These are phyloP conservation scores for Microsporum audouinii DNA, from an alignment of 2,329 filamentous ascomycete genomes.

Conservation along the genomic window DNA sequence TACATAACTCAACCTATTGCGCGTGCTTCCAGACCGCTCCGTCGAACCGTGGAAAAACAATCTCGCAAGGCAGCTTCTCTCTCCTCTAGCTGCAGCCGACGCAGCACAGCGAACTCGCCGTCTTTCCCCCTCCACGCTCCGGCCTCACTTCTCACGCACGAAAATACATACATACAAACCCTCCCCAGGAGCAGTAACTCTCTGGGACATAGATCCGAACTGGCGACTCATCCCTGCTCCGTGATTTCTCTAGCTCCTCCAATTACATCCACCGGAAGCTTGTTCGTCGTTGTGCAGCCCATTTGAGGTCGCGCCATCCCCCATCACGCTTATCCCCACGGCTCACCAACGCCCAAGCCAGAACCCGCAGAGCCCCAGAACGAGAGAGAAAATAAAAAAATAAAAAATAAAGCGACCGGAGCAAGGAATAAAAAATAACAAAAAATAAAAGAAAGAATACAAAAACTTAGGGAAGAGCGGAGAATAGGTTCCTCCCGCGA, in stretches of 20 bases:
- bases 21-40: neutral
- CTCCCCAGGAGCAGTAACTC: neutral
- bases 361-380: slow-evolving; percentile 6
- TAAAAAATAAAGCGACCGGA: neutral
- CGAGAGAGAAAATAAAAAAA: neutral
- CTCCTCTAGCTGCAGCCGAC: neutral
- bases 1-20: neutral
- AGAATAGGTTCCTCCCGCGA: neutral
- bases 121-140: neutral
- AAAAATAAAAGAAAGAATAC: neutral
- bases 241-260: slow-evolving; percentile 2
- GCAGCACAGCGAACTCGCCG: neutral
- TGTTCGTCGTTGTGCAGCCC: slow-evolving; percentile 6
- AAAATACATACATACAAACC: neutral
- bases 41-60: neutral
- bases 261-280: slow-evolving; percentile 4
- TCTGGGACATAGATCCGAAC: slow-evolving; percentile 1
- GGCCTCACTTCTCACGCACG: neutral
- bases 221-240: slow-evolving; percentile 6
- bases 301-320: slow-evolving; percentile 4
- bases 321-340: slow-evolving; percentile 5
- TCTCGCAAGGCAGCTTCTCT: neutral
- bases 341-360: slow-evolving; percentile 10
- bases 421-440: neutral
- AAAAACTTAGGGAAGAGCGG: neutral